Evolutionary conservation across 805 yeast genomes (phyloP).

Genomic region (Starmerella lactis-condensi): DNA sequence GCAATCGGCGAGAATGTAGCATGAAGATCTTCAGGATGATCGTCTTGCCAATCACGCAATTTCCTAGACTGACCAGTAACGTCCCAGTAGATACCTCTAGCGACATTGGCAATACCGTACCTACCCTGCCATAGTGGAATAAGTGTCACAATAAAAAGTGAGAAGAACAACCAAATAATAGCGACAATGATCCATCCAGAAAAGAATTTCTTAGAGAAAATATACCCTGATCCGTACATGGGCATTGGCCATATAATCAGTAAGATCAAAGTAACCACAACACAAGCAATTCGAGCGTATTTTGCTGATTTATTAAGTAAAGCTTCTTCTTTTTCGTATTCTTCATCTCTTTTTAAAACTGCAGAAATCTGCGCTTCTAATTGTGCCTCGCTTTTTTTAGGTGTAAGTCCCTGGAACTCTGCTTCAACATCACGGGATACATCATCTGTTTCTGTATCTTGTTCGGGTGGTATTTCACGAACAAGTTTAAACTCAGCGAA

Average conservation of each 20-base stretch:
- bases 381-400: slow-evolving; percentile 4
- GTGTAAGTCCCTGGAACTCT: slow-evolving; percentile 2
- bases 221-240: slow-evolving; percentile 64
- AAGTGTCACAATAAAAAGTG: slow-evolving; percentile 36
- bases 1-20: slow-evolving; percentile 12
- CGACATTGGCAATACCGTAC: slow-evolving; percentile 40
- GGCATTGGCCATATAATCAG: slow-evolving; percentile 86
- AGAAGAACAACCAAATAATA: slow-evolving; percentile 55
- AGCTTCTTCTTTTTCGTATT: slow-evolving; percentile 30
- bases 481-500: slow-evolving; percentile 41
- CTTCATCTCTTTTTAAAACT: slow-evolving; percentile 6
- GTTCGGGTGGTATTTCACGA: slow-evolving; percentile 18
- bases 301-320: slow-evolving; percentile 39
- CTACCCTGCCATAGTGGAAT: slow-evolving; percentile 65
- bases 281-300: slow-evolving; percentile 42
- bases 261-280: slow-evolving; percentile 41
- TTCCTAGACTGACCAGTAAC: slow-evolving; percentile 55
- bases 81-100: slow-evolving; percentile 77
- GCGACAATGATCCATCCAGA: slow-evolving; percentile 80
- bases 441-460: slow-evolving; percentile 5
- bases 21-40: slow-evolving; percentile 56
- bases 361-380: slow-evolving; percentile 9
- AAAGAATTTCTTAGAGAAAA: slow-evolving; percentile 58
- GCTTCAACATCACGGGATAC: slow-evolving; percentile 2
- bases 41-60: slow-evolving; percentile 54